Evolutionary conservation across 2,329 filamentous ascomycete genomes (phyloP), one percentile per base, ranked within the genome.

Genomic region (Phoma sp.): DNA sequence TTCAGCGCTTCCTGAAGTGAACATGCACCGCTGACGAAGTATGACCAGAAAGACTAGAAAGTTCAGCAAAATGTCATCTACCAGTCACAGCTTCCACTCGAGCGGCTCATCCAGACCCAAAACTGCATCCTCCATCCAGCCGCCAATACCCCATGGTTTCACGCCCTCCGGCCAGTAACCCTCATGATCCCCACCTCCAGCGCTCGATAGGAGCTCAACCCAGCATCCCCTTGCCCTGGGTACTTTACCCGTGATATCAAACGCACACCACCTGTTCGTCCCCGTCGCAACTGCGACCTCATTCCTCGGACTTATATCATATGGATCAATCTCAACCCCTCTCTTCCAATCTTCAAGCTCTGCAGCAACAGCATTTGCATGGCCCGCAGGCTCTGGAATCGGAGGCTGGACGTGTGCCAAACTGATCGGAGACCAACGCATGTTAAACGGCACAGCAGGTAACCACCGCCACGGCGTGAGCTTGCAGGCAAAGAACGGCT

Each of bases 91-190:
- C 37, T 67, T 70, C 68, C 67, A 73, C 59, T 64, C 64, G 40
- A 61, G 11, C 18, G 64, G 64, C 36, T 56, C 46, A 8, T 58
- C 57, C 47, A 71, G 60, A 9, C 30, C 45, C 55, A 70, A 58
- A 32, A 63, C 55, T 4, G 61, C 61, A 27, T 70, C 65, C 42
- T 71, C 69, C 57, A 69, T 59, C 69, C 69, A 72, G 14, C 48
- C 62, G 4, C 68, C 68, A 6, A 72, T 44, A 7, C 59, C 44
- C 67, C 66, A 71, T 23, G 64, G 59, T 11, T 40, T 44, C 13
- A 69, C 29, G 0, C 52, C 54, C 36, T 57, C 52, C 1, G 68
- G 67, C 58, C 62, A 72, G 37, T 62, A 72, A 47, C 48, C 57
- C 14, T 44, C 33, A 11, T 41, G 48, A 33, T 42, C 55, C 1